Evolutionary conservation across 495 filamentous ascomycete genomes (phyloP).

Genomic region (Rhizodiscina lignyota): DNA sequence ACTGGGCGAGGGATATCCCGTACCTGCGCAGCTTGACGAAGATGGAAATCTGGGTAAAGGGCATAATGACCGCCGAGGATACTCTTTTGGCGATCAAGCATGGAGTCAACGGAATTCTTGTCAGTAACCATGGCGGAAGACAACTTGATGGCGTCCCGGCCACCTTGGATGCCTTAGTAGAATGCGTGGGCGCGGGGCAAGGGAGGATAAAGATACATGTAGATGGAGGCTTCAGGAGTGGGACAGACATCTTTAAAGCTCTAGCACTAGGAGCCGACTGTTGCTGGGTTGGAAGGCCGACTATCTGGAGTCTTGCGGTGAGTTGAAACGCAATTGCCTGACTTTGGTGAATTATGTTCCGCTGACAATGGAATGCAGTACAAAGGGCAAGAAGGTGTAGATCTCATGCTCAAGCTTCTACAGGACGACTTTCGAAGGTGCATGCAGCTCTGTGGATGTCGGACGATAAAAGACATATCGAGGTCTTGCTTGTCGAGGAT

Average conservation of each 20-base stretch:
- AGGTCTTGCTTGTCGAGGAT: too few relatives aligned
- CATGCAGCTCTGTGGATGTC: too few relatives aligned
- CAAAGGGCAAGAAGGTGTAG: too few relatives aligned
- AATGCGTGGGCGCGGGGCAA: constrained; percentile 16
- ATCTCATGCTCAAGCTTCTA: too few relatives aligned
- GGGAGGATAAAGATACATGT: constrained; percentile 17
- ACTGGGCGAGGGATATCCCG: too few relatives aligned
- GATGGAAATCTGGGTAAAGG: too few relatives aligned
- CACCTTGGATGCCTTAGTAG: constrained; percentile 16
- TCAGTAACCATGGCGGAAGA: constrained; percentile 35
- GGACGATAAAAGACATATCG: too few relatives aligned
- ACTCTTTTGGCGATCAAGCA: constrained; percentile 28
- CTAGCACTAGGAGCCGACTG: constrained; percentile 18
- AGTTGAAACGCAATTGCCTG: too few relatives aligned
- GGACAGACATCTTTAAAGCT: constrained; percentile 19
- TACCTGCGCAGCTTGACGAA: too few relatives aligned
- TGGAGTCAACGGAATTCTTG: constrained; percentile 35
- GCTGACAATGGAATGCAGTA: too few relatives aligned
- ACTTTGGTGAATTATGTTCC: too few relatives aligned
- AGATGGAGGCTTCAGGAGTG: constrained; percentile 17
- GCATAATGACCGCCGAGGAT: constrained; percentile 25
- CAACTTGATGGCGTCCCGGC: constrained; percentile 19
- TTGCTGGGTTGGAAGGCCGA: constrained; percentile 16
- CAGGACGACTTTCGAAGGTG: too few relatives aligned
- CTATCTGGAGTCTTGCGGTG: constrained; percentile 16